Percentiles rank a stretch among this genome's conserved stretches.
Conservation (phyloP, 1,284 basidiomycete genomes). For the Athelia psychrophila region DNA sequence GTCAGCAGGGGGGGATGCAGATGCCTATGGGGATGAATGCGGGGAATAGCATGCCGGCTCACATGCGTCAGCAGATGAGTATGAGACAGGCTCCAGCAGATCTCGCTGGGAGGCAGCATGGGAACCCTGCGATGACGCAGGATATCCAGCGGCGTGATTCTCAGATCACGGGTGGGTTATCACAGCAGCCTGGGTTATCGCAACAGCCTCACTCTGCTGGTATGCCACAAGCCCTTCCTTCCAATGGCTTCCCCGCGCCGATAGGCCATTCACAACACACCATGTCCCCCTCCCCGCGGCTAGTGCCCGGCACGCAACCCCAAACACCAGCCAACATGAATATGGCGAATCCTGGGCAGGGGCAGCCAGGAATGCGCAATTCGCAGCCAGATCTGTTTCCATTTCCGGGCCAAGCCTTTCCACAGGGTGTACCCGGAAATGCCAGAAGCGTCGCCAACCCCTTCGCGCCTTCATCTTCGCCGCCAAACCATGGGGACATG, state of each 20-base stretch:
- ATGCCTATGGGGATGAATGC: conserved; percentile 41
- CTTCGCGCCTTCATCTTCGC: conserved; percentile 41
- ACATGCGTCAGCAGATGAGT: conserved; percentile 30
- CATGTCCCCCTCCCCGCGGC: conserved; percentile 43
- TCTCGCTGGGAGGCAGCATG: conserved; percentile 34
- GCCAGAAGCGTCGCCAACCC: conserved; percentile 35
- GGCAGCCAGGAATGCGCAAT: conserved; percentile 40
- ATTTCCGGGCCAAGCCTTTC: conserved; percentile 40
- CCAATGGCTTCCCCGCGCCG: conserved; percentile 41
- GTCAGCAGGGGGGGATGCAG: conserved; percentile 31
- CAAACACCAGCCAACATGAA: conserved; percentile 36
- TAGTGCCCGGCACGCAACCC: conserved; percentile 36
- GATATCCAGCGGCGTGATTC: conserved; percentile 38
- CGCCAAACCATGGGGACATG: conserved; percentile 42
- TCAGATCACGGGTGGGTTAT: conserved; percentile 13
- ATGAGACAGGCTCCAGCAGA: conserved; percentile 38
- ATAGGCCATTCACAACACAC: conserved; percentile 38
- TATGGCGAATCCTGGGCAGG: conserved; percentile 40
- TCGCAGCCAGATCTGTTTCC: conserved; percentile 39
- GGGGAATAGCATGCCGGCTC: conserved; percentile 33
- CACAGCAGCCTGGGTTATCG: conserved; percentile 37
- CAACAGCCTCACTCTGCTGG: conserved; percentile 34
- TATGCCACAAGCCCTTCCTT: conserved; percentile 37
- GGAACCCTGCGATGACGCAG: conserved; percentile 35
- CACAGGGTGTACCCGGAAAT: conserved; percentile 29